Percentiles rank a stretch among this genome's conserved stretches.
These are phyloP conservation scores for Mycena haematopus DNA, from an alignment of 768 basidiomycete genomes.

Conservation along the genomic window DNA sequence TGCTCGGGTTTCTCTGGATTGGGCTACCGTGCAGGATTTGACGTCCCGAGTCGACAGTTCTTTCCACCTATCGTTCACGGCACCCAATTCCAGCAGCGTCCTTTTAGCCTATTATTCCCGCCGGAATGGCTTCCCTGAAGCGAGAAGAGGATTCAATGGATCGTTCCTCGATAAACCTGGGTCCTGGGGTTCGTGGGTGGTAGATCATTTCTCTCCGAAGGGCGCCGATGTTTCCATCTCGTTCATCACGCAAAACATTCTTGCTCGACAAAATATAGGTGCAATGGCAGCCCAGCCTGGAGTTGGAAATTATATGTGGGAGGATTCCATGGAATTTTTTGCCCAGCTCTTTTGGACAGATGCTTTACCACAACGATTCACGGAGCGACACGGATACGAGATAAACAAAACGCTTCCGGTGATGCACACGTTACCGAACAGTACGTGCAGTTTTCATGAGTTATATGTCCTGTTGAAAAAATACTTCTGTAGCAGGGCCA, in stretches of 20 bases:
- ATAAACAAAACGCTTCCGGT: slow-evolving; percentile 28
- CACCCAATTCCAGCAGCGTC: slow-evolving; percentile 27
- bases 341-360: slow-evolving; percentile 30
- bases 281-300: slow-evolving; percentile 24
- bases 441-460: slow-evolving; percentile 5
- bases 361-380: slow-evolving; percentile 23
- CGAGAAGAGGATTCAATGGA: slow-evolving; percentile 24
- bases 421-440: slow-evolving; percentile 17
- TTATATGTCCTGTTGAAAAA: not conserved
- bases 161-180: slow-evolving; percentile 20
- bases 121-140: slow-evolving; percentile 29
- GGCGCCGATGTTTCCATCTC: slow-evolving; percentile 25
- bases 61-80: slow-evolving; percentile 13
- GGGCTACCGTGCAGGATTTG: slow-evolving; percentile 28
- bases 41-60: slow-evolving; percentile 21
- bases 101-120: slow-evolving; percentile 28
- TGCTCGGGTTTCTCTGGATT: slow-evolving; percentile 25
- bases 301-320: slow-evolving; percentile 30
- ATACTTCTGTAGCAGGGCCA: not conserved
- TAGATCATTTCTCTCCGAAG: slow-evolving; percentile 27
- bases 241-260: slow-evolving; percentile 27
- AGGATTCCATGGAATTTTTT: slow-evolving; percentile 29
- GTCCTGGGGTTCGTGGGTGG: slow-evolving; percentile 29
- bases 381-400: slow-evolving; percentile 30
- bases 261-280: slow-evolving; percentile 20